Evolutionary conservation across 2,329 filamentous ascomycete species (phyloP).

Genomic region (Drechslerella coelobrocha): DNA sequence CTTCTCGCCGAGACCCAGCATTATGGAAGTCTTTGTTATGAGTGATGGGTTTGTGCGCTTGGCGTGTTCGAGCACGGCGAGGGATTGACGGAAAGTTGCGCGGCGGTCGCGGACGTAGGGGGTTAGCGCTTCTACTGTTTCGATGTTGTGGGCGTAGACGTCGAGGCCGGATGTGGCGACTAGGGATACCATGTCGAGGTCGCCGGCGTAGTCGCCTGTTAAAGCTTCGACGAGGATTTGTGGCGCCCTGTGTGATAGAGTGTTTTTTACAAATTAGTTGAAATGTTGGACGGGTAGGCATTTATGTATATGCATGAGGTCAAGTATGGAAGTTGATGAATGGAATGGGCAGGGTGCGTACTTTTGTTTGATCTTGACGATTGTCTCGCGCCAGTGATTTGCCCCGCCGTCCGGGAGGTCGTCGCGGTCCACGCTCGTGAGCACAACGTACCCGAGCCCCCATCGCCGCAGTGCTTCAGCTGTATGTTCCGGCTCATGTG

Average conservation of each 20-base stretch:
- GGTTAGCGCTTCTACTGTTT: conserved; percentile 90
- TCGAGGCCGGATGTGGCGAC: conserved; percentile 89
- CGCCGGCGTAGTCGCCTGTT: conserved; percentile 85
- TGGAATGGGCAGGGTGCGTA: conserved; percentile 52
- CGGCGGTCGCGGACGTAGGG: conserved; percentile 87
- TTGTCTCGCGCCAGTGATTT: conserved; percentile 88
- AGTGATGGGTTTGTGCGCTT: conserved; percentile 78
- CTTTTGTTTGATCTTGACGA: conserved; percentile 89
- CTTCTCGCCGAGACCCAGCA: conserved; percentile 92
- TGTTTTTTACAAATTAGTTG: conserved; percentile 61
- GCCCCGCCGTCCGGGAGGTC: conserved; percentile 89
- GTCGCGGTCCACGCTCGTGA: conserved; percentile 92
- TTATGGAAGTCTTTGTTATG: conserved; percentile 98
- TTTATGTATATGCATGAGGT: background rate
- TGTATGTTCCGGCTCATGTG: conserved; percentile 95
- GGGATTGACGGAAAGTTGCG: conserved; percentile 85
- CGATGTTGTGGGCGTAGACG: conserved; percentile 96
- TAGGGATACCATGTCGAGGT: conserved; percentile 82
- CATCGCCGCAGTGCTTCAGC: conserved; percentile 90
- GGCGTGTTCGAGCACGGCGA: conserved; percentile 78
- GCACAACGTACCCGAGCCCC: conserved; percentile 93
- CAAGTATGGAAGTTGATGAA: background rate
- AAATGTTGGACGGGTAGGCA: too few species aligned
- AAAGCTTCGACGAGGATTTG: conserved; percentile 80
- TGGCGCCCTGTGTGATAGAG: conserved; percentile 64